Conservation (phyloP, 2,329 filamentous ascomycete species). For the Passalora sequoiae region DNA sequence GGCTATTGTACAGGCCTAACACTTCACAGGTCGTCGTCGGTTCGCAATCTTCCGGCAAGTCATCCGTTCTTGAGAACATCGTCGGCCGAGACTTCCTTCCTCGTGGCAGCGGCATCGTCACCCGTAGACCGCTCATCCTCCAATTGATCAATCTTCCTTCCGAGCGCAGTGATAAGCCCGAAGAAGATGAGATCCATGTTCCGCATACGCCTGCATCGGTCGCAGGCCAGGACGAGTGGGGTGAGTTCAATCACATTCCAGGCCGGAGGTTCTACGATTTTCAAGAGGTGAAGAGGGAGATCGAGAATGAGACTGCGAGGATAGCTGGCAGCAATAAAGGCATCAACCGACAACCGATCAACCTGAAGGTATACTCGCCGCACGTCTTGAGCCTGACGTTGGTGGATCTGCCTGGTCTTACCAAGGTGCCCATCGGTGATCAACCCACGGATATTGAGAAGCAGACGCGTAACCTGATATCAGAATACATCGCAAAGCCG, state of each 20-base stretch:
- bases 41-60: conserved; percentile 97
- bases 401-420: conserved; percentile 91
- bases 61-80: conserved; percentile 96
- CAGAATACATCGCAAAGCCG: conserved; percentile 97
- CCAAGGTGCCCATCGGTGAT: conserved; percentile 95
- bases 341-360: conserved; percentile 95
- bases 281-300: conserved; percentile 87
- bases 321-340: conserved; percentile 97
- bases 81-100: conserved; percentile 96
- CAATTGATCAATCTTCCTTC: conserved; percentile 95
- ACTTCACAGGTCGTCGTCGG: conserved; percentile 80
- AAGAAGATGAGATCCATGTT: conserved; percentile 59
- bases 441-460: conserved; percentile 98
- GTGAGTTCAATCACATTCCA: conserved; percentile 92
- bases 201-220: conserved; percentile 75
- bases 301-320: conserved; percentile 91
- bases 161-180: conserved; percentile 63
- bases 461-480: conserved; percentile 91
- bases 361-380: conserved; percentile 96
- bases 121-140: conserved; percentile 85
- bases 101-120: conserved; percentile 93
- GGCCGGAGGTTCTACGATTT: conserved; percentile 88
- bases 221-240: conserved; percentile 68
- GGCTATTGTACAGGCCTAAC: conserved; percentile 19
- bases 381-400: conserved; percentile 94